Conservation (phyloP, 768 basidiomycete genomes). For the Podaxis sp. region DNA sequence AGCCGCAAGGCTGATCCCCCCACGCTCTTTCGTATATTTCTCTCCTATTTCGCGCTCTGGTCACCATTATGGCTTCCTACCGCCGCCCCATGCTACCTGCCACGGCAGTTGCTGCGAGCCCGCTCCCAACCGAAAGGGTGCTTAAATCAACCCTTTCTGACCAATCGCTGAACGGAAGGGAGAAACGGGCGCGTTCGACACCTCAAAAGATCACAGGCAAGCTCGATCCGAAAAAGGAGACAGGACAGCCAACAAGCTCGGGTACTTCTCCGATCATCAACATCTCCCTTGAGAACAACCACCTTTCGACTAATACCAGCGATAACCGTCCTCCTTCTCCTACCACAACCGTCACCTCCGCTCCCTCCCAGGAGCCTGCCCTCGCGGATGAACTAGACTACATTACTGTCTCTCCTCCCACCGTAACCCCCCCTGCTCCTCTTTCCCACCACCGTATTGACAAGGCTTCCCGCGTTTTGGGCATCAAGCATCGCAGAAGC, state of each 20-base stretch:
- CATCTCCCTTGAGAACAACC: slow-evolving; percentile 40
- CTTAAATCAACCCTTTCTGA: slow-evolving; percentile 52
- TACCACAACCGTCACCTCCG: slow-evolving; percentile 24
- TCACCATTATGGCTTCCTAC: slow-evolving; percentile 23
- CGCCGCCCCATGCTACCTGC: slow-evolving; percentile 32
- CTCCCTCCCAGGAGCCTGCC: slow-evolving; percentile 35
- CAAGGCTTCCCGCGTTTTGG: slow-evolving; percentile 78
- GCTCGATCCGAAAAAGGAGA: slow-evolving; percentile 36
- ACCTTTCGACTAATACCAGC: slow-evolving; percentile 2
- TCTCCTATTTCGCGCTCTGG: slow-evolving; percentile 7
- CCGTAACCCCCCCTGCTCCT: slow-evolving; percentile 32
- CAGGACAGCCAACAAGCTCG: slow-evolving; percentile 27
- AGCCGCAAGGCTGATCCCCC: slow-evolving; percentile 6
- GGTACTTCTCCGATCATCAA: slow-evolving; percentile 52
- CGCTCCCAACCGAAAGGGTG: slow-evolving; percentile 39
- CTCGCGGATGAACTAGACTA: slow-evolving; percentile 78
- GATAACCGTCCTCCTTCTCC: slow-evolving; percentile 24
- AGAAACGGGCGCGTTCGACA: slow-evolving; percentile 29
- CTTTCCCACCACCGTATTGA: slow-evolving; percentile 49
- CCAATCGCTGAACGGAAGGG: slow-evolving; percentile 37
- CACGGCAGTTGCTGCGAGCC: slow-evolving; percentile 37
- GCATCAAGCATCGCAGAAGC: slow-evolving; percentile 69
- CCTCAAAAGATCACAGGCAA: slow-evolving; percentile 28
- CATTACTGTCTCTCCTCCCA: slow-evolving; percentile 47
- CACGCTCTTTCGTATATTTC: slow-evolving; percentile 21